Percentiles rank a stretch among this genome's conserved stretches.
These are phyloP conservation scores for Trichoderma sp. DNA, from an alignment of 2,329 filamentous ascomycete genomes.

Conservation along the genomic window DNA sequence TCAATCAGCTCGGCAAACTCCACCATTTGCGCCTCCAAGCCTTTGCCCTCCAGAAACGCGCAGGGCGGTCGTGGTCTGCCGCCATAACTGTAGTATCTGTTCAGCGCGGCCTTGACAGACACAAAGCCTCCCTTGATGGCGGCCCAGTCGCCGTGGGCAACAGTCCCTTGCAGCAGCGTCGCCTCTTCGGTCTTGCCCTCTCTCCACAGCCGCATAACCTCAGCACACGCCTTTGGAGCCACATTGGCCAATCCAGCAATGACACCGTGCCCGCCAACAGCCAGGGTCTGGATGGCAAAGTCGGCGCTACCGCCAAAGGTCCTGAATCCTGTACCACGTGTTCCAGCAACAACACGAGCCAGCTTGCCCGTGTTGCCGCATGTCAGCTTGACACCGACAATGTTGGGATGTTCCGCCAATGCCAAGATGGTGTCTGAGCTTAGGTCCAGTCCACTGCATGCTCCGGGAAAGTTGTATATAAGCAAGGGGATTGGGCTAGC, in stretches of 20 bases:
- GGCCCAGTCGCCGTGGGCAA: conserved; percentile 69
- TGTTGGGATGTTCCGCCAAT: conserved; percentile 56
- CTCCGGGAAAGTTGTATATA: conserved; percentile 65
- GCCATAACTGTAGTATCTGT: conserved; percentile 64
- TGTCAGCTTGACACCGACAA: conserved; percentile 64
- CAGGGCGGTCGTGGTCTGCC: conserved; percentile 59
- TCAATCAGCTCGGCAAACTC: conserved; percentile 30
- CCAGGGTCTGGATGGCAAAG: conserved; percentile 70
- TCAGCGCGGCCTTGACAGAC: conserved; percentile 66
- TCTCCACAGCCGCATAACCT: conserved; percentile 61
- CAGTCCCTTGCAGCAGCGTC: conserved; percentile 61
- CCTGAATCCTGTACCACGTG: conserved; percentile 53
- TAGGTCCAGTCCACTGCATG: conserved; percentile 58
- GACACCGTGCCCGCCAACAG: conserved; percentile 70
- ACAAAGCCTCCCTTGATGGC: conserved; percentile 70
- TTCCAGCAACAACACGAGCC: conserved; percentile 49
- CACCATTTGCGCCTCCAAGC: conserved; percentile 30
- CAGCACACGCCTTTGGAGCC: conserved; percentile 64
- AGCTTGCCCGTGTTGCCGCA: conserved; percentile 66
- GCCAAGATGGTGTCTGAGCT: conserved; percentile 58
- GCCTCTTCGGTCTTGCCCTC: conserved; percentile 62
- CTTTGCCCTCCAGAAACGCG: conserved; percentile 32
- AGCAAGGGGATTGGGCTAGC: conserved; percentile 59
- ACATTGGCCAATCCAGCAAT: conserved; percentile 74
- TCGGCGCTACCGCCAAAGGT: conserved; percentile 73